Evolutionary conservation across 2,329 filamentous ascomycete species (phyloP).

Genomic region (Aaosphaeria arxii): DNA sequence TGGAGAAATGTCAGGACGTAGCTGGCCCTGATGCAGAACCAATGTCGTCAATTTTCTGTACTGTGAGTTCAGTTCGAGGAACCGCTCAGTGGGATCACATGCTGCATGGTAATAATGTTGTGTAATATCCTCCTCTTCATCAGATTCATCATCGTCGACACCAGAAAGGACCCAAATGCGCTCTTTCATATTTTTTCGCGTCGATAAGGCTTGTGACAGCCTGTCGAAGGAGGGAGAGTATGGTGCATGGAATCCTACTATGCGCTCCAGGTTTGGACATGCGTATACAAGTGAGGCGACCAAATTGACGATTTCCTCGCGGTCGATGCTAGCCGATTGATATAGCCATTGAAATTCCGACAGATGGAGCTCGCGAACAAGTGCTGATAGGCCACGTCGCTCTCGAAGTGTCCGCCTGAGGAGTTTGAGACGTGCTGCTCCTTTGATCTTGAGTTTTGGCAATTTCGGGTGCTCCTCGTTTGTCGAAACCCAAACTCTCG

Average conservation of each 20-base stretch:
- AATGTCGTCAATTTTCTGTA: slow-evolving; percentile 54
- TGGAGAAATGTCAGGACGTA: slow-evolving; percentile 37
- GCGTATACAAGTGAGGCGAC: slow-evolving; percentile 58
- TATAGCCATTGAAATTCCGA: slow-evolving; percentile 45
- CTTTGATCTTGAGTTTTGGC: slow-evolving; percentile 44
- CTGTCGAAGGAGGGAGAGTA: slow-evolving; percentile 55
- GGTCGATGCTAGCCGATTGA: slow-evolving; percentile 38
- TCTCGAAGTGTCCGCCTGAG: slow-evolving; percentile 55
- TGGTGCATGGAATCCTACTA: slow-evolving; percentile 53
- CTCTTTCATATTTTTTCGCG: slow-evolving; percentile 52
- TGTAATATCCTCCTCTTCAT: slow-evolving; percentile 31
- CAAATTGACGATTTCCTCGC: slow-evolving; percentile 50
- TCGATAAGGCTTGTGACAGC: slow-evolving; percentile 55
- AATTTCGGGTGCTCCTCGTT: slow-evolving; percentile 35
- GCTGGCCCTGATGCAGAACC: slow-evolving; percentile 41
- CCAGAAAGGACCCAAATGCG: slow-evolving; percentile 53
- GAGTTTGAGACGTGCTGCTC: slow-evolving; percentile 51
- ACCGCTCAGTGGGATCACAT: slow-evolving; percentile 51
- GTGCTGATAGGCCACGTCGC: slow-evolving; percentile 48
- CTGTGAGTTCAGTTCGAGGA: slow-evolving; percentile 52
- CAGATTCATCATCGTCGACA: slow-evolving; percentile 8
- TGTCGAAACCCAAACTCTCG: slow-evolving; percentile 47
- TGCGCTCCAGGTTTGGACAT: slow-evolving; percentile 55
- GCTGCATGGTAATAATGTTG: slow-evolving; percentile 33
- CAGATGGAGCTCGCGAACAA: slow-evolving; percentile 54